Evolutionary conservation across 306 rosid genomes (phyloP), one percentile per base, ranked within the genome.

Genomic region (Lathyrus oleraceus): DNA sequence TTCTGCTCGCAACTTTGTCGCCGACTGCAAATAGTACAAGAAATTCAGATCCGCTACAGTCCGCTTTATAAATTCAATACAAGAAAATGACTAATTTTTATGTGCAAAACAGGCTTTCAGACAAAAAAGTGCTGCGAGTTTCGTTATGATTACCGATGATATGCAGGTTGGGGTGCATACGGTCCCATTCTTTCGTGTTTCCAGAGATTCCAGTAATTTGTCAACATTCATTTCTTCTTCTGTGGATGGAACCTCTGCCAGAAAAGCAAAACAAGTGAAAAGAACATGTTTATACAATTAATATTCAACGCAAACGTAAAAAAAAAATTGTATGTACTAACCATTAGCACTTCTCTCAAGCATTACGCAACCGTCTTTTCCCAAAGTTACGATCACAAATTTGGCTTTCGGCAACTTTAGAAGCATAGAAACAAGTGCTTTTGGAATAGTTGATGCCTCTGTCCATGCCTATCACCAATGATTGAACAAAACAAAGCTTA

Each of bases 351-450:
- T 78, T 88, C 89, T 91, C 87, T 94, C 96, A 14, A 94, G 91
- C 97, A 91, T 94, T 65, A 94, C 71, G 82, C 95, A 90, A 16
- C 99, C 99, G 38, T 87, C 89, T 84, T 91, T 86, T 47, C 99
- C 99, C 86, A 94, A 72, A 64, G 99, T 94, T 75, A 91, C 97
- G 67, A 86, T 84, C 58, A 82, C 91, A 78, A 88, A 91, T 64
- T 85, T 91, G 70, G 86, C 27, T 63, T 87, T 88, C 39, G 97
- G 96, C 87, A 88, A 84, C 80, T 82, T 81, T 70, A 87, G 60
- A 69, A 94, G 91, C 75, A 94, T 84, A 67, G 91, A 91, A 71
- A 91, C 83, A 21, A 94, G 88, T 14, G 97, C 92, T 61, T 76
- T 77, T 27, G 99, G 89, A 81, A 83, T 12, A 4, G 99, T 75